Conservation (phyloP, 2,329 filamentous ascomycete genomes). For the Cercospora sp. region DNA sequence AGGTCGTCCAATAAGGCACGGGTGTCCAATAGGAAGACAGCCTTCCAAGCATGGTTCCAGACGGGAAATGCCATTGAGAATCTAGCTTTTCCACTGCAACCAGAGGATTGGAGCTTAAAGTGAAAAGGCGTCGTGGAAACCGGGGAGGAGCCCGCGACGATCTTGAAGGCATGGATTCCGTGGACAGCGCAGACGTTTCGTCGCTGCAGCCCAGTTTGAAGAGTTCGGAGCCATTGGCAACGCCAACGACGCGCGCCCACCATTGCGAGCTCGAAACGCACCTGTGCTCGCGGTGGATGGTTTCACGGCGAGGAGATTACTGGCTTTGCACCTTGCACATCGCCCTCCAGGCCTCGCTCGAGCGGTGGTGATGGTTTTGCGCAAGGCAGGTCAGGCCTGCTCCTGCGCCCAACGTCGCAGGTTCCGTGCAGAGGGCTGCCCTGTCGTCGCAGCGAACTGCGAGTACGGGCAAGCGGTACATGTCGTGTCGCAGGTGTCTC, state of each 20-base stretch:
- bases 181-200: neutral
- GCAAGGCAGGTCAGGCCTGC: constrained; percentile 3
- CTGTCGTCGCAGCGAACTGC: constrained; percentile 3
- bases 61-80: constrained; percentile 1
- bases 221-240: neutral
- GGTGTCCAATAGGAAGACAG: constrained; percentile 1
- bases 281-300: neutral
- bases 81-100: neutral
- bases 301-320: constrained; percentile 6
- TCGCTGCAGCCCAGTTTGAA: neutral
- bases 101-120: constrained; percentile 4
- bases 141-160: neutral
- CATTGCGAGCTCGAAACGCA: neutral
- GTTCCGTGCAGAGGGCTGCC: neutral
- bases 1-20: constrained; percentile 1
- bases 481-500: constrained; percentile 17
- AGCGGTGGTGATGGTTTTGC: neutral
- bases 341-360: neutral
- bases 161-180: neutral
- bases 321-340: neutral
- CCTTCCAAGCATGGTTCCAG: neutral
- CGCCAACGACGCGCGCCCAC: neutral
- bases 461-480: constrained; percentile 6
- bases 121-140: neutral
- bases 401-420: neutral